Evolutionary conservation across 345 rosid species (phyloP), one percentile per base, ranked within the genome.

Genomic region (Balakata baccata): DNA sequence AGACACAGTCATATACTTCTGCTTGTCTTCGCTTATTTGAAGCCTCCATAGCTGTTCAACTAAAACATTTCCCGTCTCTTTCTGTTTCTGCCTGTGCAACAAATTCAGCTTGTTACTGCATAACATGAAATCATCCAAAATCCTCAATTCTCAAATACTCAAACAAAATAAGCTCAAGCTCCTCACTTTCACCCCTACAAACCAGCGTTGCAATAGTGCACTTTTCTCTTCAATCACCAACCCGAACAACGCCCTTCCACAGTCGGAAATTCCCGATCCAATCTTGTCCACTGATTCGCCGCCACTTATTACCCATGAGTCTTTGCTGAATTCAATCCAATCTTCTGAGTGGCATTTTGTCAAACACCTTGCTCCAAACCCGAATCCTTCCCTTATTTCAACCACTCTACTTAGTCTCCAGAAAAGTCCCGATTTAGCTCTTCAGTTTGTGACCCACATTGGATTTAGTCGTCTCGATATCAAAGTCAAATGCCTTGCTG

Each of bases 331-430:
- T 0, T 86, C 80, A 0, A 72, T 86, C 52, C 79, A 53, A 45
- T 84, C 98, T 75, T 88, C 90, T 78, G 86, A 85, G 83, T 89
- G 97, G 98, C 90, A 90, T 86, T 78, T 84, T 80, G 69, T 94
- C 93, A 76, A 90, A 85, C 92, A 88, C 10, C 60, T 81, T 64
- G 74, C 88, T 4, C 65, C 72, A 51, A 84, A 79, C 6, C 73
- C 92, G 60, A 76, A 82, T 13, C 78, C 94, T 20, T 74, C 81
- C 6, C 74, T 86, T 50, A 69, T 89, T 51, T 79, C 90, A 63
- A 9, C 84, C 70, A 81, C 86, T 68, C 86, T 92, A 16, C 61
- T 75, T 29, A 29, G 34, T 29, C 34, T 95, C 78, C 73, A 77
- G 16, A 86, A 86, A 75, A 69, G 71, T 50, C 96, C 99, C 7